Base-by-base conservation (phyloP, 495 filamentous ascomycete species). In the Annulohypoxylon nitens region DNA sequence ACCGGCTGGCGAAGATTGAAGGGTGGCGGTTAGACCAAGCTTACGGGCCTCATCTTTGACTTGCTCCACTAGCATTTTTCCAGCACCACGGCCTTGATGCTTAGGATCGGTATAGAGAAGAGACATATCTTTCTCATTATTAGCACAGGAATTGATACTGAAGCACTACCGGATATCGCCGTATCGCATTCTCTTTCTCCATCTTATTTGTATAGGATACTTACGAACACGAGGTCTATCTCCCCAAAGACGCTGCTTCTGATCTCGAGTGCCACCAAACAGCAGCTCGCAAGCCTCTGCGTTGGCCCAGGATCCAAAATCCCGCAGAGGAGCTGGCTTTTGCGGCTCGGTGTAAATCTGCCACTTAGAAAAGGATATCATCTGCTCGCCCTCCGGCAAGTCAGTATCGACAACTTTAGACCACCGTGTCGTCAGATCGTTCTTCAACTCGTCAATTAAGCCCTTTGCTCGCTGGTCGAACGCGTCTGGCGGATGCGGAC, bases 351-450 rank as follows among this genome's bases (percentile, higher is more conserved):
- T 43, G 41, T 77, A 76, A 43, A 79, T 30, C 33, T 80, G 71
- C 80, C 80, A 82, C 60, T 81, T 79, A 2, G 77, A 76, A 62
- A 78, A 82, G 14, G 80, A 77, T 57, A 83, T 69, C 63, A 75
- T 74, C 65, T 76, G 64, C 45, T 62, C 71, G 12, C 58, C 66
- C 10, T 71, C 74, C 26, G 73, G 65, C n/a, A 80, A 36, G 36
- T 77, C 75, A 16, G 76, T 71, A 39, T 79, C 77, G 41, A 79
- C 54, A 5, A 82, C 76, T 63, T 81, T 82, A 23, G 77, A 16
- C 75, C 79, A 82, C 26, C 73, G 73, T 7, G 64, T 48, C 45
- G 78, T 71, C 0, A 73, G 48, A 60, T 79, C 75, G 25, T 55
- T 48, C 48, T 63, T 48, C 2, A 77, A 43, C 10, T 61, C 61